These are phyloP conservation scores for Ustilago hordei DNA, from an alignment of 1,284 basidiomycete species.

Conservation along the genomic window DNA sequence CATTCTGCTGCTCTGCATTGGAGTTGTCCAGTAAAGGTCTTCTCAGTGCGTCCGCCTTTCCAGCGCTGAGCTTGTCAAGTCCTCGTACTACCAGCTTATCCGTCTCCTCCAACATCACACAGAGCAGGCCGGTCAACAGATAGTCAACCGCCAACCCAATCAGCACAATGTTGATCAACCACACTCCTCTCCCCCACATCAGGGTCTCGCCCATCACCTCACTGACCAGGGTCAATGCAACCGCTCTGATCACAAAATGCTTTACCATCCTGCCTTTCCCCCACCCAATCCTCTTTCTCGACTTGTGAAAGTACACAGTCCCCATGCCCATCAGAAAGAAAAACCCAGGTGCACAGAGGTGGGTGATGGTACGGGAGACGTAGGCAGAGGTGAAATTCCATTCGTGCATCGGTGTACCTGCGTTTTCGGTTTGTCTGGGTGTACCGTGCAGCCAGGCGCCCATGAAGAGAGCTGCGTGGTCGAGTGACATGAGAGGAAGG, in stretches of 20 bases:
- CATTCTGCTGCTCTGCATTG: background rate
- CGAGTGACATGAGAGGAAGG: slow-evolving; percentile 54
- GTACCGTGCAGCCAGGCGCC: slow-evolving; percentile 55
- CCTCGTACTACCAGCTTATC: slow-evolving; percentile 15
- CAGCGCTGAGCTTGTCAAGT: slow-evolving; percentile 14
- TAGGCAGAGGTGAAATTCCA: slow-evolving; percentile 41
- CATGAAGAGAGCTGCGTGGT: slow-evolving; percentile 51
- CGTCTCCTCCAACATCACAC: slow-evolving; percentile 26
- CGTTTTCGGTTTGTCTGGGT: slow-evolving; percentile 38
- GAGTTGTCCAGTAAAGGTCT: background rate
- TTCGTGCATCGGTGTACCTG: slow-evolving; percentile 25
- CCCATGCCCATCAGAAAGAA: slow-evolving; percentile 60
- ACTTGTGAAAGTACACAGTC: slow-evolving; percentile 47
- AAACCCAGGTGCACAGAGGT: slow-evolving; percentile 59
- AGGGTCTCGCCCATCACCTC: slow-evolving; percentile 29
- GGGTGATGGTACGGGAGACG: slow-evolving; percentile 37
- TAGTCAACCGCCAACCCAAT: slow-evolving; percentile 55
- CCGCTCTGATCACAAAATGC: slow-evolving; percentile 37
- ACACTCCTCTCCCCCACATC: slow-evolving; percentile 19
- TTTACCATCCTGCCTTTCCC: slow-evolving; percentile 10
- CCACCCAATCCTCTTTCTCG: slow-evolving; percentile 37
- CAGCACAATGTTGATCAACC: slow-evolving; percentile 52
- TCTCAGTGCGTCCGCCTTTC: background rate
- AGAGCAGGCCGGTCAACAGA: slow-evolving; percentile 41
- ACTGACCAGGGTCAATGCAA: slow-evolving; percentile 48